These are phyloP conservation scores for Phaseolus coccineus DNA, from an alignment of 331 rosid species.

Conservation along the genomic window DNA sequence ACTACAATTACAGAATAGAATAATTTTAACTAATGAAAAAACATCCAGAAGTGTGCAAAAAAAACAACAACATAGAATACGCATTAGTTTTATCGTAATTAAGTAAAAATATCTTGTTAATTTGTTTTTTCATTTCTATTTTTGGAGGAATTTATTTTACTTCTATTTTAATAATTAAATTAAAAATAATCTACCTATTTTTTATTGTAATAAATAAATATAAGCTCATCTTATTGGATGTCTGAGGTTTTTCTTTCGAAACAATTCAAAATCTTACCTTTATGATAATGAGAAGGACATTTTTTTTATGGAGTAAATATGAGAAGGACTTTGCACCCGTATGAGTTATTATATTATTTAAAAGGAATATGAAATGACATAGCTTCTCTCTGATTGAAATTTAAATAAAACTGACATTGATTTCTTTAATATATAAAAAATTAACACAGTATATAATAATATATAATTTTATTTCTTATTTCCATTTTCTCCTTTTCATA, in stretches of 20 bases:
- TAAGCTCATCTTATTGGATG: not conserved
- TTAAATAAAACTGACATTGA: not conserved
- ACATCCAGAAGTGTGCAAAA: no score
- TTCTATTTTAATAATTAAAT: not conserved
- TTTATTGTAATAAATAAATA: not conserved
- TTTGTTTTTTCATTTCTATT: not conserved
- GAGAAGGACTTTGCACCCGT: not conserved
- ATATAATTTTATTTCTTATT: not conserved
- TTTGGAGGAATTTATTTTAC: not conserved
- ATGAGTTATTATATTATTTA: not conserved
- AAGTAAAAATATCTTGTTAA: no score
- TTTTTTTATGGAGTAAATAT: not conserved
- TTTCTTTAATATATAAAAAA: not conserved
- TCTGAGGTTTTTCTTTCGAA: not conserved
- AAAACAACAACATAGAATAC: not conserved
- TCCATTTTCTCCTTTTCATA: not conserved
- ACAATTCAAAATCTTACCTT: not conserved
- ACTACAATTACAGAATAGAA: not conserved
- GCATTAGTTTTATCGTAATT: not conserved
- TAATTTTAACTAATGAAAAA: not conserved
- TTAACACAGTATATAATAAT: no score
- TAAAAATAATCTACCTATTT: not conserved
- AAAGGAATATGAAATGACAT: not conserved
- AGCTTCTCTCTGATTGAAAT: not conserved
- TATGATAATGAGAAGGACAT: not conserved